These are phyloP conservation scores for Rhododendron vialii DNA, from an alignment of 148 eudicot genomes.

Conservation along the genomic window DNA sequence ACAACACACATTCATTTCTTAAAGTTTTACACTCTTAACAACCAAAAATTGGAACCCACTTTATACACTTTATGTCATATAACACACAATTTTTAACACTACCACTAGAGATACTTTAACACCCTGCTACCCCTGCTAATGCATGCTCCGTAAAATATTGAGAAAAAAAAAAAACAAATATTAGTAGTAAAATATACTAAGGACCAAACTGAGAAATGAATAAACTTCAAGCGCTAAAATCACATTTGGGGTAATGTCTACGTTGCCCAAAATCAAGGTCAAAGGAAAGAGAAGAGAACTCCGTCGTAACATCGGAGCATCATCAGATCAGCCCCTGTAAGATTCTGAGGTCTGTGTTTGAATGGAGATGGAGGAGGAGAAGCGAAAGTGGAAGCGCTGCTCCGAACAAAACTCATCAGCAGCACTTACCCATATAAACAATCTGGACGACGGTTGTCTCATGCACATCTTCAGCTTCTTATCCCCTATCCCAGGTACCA, in stretches of 20 bases:
- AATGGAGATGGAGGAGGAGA: slow-evolving; percentile 20
- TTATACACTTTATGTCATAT: no score
- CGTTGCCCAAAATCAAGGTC: not conserved
- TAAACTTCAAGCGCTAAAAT: not conserved
- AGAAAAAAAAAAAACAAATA: no score
- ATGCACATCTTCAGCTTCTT: slow-evolving; percentile 97
- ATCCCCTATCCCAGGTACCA: slow-evolving; percentile 86
- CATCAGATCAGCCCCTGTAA: not conserved
- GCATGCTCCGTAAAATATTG: no score
- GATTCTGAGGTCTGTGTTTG: slow-evolving; percentile 1
- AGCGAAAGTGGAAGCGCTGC: slow-evolving; percentile 41
- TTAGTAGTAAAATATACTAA: no score
- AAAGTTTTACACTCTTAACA: no score
- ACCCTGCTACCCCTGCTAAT: no score
- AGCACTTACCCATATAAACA: slow-evolving; percentile 31
- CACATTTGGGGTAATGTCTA: not conserved
- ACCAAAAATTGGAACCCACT: no score
- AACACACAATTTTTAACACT: no score
- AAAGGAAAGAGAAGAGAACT: not conserved
- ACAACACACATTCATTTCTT: no score
- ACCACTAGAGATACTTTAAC: no score
- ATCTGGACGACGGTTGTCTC: slow-evolving; percentile 90
- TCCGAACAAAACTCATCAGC: slow-evolving; percentile 18
- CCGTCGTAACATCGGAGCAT: not conserved
- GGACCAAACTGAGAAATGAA: not conserved